phyloP scores from a whole-genome alignment of 345 rosid genomes.

The Citrus cavaleriei region DNA sequence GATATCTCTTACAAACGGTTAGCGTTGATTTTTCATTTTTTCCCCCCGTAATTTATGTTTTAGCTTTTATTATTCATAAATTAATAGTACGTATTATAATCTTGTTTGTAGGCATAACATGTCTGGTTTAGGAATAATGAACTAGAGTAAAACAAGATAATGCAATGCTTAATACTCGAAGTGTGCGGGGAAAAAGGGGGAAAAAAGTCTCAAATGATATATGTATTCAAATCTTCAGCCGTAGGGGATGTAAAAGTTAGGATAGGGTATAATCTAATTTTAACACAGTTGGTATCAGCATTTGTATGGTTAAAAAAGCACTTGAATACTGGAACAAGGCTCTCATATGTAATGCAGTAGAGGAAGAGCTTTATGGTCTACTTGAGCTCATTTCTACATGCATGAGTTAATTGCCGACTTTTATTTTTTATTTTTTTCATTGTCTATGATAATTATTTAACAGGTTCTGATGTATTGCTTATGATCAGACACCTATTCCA shows the following conservation, averaged over 20 bases:
- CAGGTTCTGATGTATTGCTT: not conserved
- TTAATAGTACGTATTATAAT: not conserved
- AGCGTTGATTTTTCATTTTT: not conserved
- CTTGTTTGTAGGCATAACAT: not conserved
- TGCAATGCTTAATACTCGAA: not conserved
- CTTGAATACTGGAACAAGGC: not conserved
- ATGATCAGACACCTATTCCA: slow-evolving; percentile 20
- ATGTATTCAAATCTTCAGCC: no score
- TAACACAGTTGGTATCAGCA: not conserved
- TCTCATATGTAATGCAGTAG: no score
- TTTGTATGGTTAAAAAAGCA: not conserved
- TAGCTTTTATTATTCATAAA: not conserved
- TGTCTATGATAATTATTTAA: not conserved
- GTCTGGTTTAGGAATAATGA: not conserved
- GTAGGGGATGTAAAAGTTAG: not conserved
- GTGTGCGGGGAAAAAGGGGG: not conserved
- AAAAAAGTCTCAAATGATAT: not conserved
- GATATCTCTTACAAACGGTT: slow-evolving; percentile 29
- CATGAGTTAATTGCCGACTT: not conserved
- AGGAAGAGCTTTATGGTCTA: not conserved
- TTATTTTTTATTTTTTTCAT: not conserved
- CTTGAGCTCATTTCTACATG: not conserved
- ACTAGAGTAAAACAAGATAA: not conserved
- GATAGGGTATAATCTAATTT: not conserved
- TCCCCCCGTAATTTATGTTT: no score